Percentiles rank a stretch among this genome's conserved stretches.
phyloP scores from a whole-genome alignment of 805 yeast species.

The Nakazawaea sp. region DNA sequence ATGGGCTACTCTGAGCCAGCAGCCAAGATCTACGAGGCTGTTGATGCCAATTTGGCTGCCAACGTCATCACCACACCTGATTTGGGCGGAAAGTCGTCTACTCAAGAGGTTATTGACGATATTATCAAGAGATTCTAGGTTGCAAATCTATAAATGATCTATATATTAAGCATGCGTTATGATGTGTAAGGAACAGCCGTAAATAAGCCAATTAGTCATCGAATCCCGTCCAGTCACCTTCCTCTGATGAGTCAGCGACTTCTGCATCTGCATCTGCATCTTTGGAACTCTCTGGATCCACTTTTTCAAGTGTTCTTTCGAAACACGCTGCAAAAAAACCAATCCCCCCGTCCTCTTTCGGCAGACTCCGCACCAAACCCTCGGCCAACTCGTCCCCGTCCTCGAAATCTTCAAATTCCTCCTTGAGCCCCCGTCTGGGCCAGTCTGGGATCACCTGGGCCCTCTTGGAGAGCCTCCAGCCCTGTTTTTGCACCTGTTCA shows the following conservation, averaged over 20 bases:
- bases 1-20: constrained; percentile 89
- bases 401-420: constrained; percentile 53
- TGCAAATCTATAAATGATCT: no score
- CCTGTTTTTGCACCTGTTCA: constrained; percentile 49
- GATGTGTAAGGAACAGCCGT: no score
- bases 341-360: constrained; percentile 94
- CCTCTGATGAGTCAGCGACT: constrained; percentile 15
- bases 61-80: constrained; percentile 85
- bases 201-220: constrained; percentile 18
- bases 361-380: constrained; percentile 81
- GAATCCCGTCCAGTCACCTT: constrained; percentile 29
- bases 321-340: constrained; percentile 97
- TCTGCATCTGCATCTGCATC: constrained; percentile 9
- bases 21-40: constrained; percentile 87
- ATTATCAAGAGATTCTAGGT: constrained; percentile 50
- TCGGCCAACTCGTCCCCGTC: constrained; percentile 58
- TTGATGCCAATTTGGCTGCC: constrained; percentile 84
- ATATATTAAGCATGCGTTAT: no score
- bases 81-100: constrained; percentile 84
- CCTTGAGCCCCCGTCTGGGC: constrained; percentile 76
- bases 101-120: constrained; percentile 84
- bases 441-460: constrained; percentile 71
- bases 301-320: constrained; percentile 45
- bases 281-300: not conserved
- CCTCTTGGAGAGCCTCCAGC: constrained; percentile 68